Evolutionary conservation across 257 asterid genomes (phyloP), one percentile per base, ranked within the genome.

Genomic region (Solanum appendiculatum): DNA sequence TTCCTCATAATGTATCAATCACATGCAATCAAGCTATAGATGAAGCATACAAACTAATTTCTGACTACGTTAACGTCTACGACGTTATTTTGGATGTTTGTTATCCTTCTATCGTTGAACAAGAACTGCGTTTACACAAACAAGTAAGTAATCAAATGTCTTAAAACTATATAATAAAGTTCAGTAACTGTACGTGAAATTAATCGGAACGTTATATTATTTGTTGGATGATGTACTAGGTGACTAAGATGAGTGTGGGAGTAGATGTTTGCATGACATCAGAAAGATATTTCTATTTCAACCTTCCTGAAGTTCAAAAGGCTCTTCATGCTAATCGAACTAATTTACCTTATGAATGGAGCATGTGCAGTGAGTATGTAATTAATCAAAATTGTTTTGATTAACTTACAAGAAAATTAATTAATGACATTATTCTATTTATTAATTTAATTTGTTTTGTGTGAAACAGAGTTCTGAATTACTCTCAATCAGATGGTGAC

Each of bases 31-130:
- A 91, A 72, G 88, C 90, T 1, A 46, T 82, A 31, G 63, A 69
- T 1, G 91, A 93, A 51, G 85, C 85, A 9, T 72, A 89, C 25
- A 85, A 92, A 3, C 90, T 92, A 1, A 90, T 91, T 16, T 87
- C 94, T 48, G 86, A 86, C 63, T 93, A 88, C 68, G 11, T 96
- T 6, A 90, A 94, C 33, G 85, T 89, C 0, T 95, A 95, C 48
- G 98, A 96, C 37, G 95, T 96, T 60, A 93, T 95, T 46, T 91
- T 93, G 12, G 99, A 96, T 54, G 98, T 95, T 25, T 96, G 99
- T 80, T 87, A 94, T 86, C 93, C 95, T 1, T 91, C 98, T 5
- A 91, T 92, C 39, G 82, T 86, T 21, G 86, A 86, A 81, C 98
- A 96, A 89, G 91, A 89, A 84, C 88, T 88, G 33, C 92, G 88